Evolutionary conservation across 164 flowering plant species (phyloP).

Genomic region (Vitis cinerea): DNA sequence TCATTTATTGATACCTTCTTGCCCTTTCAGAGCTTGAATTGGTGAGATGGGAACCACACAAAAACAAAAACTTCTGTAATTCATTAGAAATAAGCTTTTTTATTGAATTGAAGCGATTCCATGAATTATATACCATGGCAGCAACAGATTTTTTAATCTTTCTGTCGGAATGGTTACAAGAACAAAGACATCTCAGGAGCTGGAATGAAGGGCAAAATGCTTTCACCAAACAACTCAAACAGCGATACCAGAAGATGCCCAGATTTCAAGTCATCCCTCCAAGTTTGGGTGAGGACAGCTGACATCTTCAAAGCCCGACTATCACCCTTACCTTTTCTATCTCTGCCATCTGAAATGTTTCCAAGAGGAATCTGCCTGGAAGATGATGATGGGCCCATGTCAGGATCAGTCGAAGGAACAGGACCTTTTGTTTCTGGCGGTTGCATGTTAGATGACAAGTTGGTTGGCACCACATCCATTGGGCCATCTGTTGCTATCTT

Average conservation of each 20-base stretch:
- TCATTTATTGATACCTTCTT: background rate
- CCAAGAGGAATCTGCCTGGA: slow-evolving; percentile 31
- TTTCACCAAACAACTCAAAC: slow-evolving; percentile 42
- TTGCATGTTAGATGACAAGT: slow-evolving; percentile 36
- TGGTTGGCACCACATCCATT: slow-evolving; percentile 17
- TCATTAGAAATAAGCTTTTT: background rate
- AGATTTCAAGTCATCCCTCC: slow-evolving; percentile 72
- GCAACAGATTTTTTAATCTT: too few relatives aligned
- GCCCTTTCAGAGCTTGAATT: too few relatives aligned
- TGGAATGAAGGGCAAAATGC: slow-evolving; percentile 42
- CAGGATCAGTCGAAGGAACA: slow-evolving; percentile 28
- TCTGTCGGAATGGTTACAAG: slow-evolving; percentile 16
- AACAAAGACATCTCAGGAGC: slow-evolving; percentile 47
- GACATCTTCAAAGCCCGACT: slow-evolving; percentile 32
- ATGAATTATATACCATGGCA: too few relatives aligned
- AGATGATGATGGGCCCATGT: slow-evolving; percentile 36
- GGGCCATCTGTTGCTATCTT: slow-evolving; percentile 52
- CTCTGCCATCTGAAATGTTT: slow-evolving; percentile 26
- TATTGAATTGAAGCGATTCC: background rate
- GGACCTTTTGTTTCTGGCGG: slow-evolving; percentile 29
- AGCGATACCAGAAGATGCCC: slow-evolving; percentile 49
- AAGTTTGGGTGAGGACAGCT: slow-evolving; percentile 49
- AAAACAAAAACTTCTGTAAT: too few relatives aligned
- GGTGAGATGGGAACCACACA: too few relatives aligned
- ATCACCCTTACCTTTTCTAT: slow-evolving; percentile 32